phyloP scores from a whole-genome alignment of 2,329 filamentous ascomycete genomes.

The Penicillium sp. region DNA sequence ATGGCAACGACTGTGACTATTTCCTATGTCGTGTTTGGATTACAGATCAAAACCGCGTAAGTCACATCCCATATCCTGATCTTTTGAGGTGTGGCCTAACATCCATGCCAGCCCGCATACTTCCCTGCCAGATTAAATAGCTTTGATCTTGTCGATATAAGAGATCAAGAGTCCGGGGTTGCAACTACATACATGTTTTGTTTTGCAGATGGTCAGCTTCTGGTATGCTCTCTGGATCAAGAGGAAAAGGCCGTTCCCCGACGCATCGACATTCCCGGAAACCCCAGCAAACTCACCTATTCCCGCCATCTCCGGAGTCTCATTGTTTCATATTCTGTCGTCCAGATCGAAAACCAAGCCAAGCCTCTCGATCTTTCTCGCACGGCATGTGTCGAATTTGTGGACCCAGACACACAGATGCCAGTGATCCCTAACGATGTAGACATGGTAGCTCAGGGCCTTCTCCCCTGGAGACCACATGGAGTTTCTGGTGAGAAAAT shows the following conservation, averaged over 20 bases:
- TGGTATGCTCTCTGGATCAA: slow-evolving; percentile 48
- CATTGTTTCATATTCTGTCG: slow-evolving; percentile 47
- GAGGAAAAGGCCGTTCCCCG: slow-evolving; percentile 43
- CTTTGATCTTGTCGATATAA: slow-evolving; percentile 35
- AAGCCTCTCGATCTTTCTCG: slow-evolving; percentile 32
- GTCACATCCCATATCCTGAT: slow-evolving; percentile 10
- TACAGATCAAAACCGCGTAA: slow-evolving; percentile 44
- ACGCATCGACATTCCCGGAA: slow-evolving; percentile 41
- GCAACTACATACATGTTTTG: slow-evolving; percentile 48
- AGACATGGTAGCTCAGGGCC: slow-evolving; percentile 4
- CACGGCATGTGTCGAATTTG: slow-evolving; percentile 39
- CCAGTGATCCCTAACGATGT: slow-evolving; percentile 15
- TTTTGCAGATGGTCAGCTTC: slow-evolving; percentile 47
- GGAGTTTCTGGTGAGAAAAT: slow-evolving; percentile 42
- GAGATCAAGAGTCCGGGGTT: slow-evolving; percentile 18
- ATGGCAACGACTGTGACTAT: slow-evolving; percentile 26
- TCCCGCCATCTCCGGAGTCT: slow-evolving; percentile 47
- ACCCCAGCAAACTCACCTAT: slow-evolving; percentile 45
- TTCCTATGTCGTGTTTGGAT: slow-evolving; percentile 40
- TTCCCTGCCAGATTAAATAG: slow-evolving; percentile 37
- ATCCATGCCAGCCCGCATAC: slow-evolving; percentile 35
- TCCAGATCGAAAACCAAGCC: slow-evolving; percentile 25
- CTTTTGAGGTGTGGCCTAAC: slow-evolving; percentile 14
- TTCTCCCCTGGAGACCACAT: slow-evolving; percentile 27
- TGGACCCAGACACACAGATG: slow-evolving; percentile 37